Percentiles rank a stretch among this genome's conserved stretches.
Conservation (phyloP, 2,329 filamentous ascomycete genomes). For the Curvularia sp. region DNA sequence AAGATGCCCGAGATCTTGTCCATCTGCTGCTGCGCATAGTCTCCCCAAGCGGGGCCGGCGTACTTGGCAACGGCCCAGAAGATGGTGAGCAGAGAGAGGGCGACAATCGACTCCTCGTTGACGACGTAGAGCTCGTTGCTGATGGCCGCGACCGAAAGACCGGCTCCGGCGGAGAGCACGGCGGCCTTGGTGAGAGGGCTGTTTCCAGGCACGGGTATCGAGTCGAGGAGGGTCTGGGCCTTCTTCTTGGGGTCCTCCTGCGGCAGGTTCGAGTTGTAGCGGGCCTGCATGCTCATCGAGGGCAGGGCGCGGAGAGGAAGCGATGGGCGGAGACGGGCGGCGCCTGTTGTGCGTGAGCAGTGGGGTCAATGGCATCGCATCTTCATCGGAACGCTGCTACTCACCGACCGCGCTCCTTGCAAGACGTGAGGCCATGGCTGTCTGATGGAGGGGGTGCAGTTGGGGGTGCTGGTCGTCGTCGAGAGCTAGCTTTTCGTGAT, state of each 20-base stretch:
- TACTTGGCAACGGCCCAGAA: conserved; percentile 94
- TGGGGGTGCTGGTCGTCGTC: conserved; percentile 38
- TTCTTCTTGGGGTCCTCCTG: conserved; percentile 93
- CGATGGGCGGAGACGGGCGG: conserved; percentile 81
- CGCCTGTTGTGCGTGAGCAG: conserved; percentile 66
- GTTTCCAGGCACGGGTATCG: conserved; percentile 91
- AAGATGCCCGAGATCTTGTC: conserved; percentile 94
- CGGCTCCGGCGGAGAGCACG: conserved; percentile 91
- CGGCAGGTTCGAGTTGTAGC: conserved; percentile 78
- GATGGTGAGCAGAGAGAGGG: conserved; percentile 89
- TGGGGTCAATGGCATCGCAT: conserved; percentile 51
- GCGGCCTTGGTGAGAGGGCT: conserved; percentile 94
- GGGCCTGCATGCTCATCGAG: conserved; percentile 73
- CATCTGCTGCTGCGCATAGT: conserved; percentile 89
- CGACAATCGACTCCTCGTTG: conserved; percentile 97
- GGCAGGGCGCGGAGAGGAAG: conserved; percentile 77
- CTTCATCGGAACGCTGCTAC: conserved; percentile 53
- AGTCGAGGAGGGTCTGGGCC: conserved; percentile 92
- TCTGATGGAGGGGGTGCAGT: conserved; percentile 50
- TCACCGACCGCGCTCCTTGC: conserved; percentile 93
- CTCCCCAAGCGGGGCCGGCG: conserved; percentile 86
- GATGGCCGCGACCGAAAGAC: conserved; percentile 90
- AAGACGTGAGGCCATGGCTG: conserved; percentile 97
- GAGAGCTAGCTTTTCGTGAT: conserved; percentile 37
- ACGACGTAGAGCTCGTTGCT: conserved; percentile 99